Evolutionary conservation across 2,329 filamentous ascomycete genomes (phyloP).

Genomic region (Penicillium sp.): DNA sequence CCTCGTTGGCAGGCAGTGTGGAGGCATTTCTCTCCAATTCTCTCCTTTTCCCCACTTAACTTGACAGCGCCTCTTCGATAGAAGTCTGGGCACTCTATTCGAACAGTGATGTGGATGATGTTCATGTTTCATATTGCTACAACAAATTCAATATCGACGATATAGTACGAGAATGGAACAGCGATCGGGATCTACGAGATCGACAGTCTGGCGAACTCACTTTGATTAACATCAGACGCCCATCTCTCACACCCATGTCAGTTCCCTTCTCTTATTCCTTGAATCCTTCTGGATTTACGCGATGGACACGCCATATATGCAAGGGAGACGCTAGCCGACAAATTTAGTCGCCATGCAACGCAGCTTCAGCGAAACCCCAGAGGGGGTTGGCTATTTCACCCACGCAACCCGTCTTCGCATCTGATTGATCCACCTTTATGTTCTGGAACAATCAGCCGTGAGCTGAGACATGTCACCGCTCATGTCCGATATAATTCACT

Average conservation of each 20-base stretch:
- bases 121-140: background rate
- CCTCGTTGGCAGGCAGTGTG: conserved; percentile 3
- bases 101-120: conserved; percentile 5
- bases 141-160: too few species aligned
- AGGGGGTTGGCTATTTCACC: conserved; percentile 4
- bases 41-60: background rate
- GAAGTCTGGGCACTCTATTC: background rate
- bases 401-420: conserved; percentile 15
- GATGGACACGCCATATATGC: background rate
- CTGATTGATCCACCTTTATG: conserved; percentile 21
- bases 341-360: conserved; percentile 3
- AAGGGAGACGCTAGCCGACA: background rate
- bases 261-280: background rate
- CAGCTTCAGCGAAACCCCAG: background rate
- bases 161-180: background rate
- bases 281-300: background rate
- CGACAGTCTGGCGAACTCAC: background rate
- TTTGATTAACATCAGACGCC: background rate
- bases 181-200: conserved; percentile 1
- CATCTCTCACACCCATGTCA: background rate
- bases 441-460: conserved; percentile 15
- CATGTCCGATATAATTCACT: conserved; percentile 10
- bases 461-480: conserved; percentile 22
- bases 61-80: background rate
- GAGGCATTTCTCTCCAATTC: background rate